Percentiles rank a stretch among this genome's conserved stretches.
Conservation (phyloP, 2,329 filamentous ascomycete genomes). For the Escovopsis sp. region DNA sequence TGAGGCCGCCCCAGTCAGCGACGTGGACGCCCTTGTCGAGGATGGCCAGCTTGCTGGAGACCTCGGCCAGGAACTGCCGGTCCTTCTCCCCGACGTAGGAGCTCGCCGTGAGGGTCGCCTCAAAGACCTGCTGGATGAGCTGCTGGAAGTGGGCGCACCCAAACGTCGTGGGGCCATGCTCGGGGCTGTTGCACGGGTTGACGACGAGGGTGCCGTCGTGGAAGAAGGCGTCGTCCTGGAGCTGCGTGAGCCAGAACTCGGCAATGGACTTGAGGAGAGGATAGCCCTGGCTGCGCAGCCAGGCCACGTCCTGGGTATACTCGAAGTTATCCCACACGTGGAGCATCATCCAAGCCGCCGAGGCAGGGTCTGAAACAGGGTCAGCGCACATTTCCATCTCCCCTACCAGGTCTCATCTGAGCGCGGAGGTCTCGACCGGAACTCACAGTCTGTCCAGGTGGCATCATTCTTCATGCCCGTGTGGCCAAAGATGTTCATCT, state of each 20-base stretch:
- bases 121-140: slow-evolving; percentile 29
- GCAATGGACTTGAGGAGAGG: slow-evolving; percentile 38
- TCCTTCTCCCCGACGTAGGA: slow-evolving; percentile 12
- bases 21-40: slow-evolving; percentile 19
- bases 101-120: slow-evolving; percentile 19
- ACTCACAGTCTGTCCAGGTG: slow-evolving; percentile 18
- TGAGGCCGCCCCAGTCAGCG: slow-evolving; percentile 16
- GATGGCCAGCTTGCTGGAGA: slow-evolving; percentile 12
- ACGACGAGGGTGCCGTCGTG: slow-evolving; percentile 38
- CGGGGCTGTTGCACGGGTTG: slow-evolving; percentile 44
- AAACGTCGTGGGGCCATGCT: slow-evolving; percentile 40
- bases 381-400: not conserved
- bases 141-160: slow-evolving; percentile 40
- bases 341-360: slow-evolving; percentile 45
- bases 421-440: not conserved
- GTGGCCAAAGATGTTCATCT: slow-evolving; percentile 45
- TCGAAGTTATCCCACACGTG: slow-evolving; percentile 43
- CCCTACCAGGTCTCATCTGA: too few relatives aligned
- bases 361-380: slow-evolving; percentile 23
- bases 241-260: slow-evolving; percentile 40
- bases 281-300: slow-evolving; percentile 34
- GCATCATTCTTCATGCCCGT: slow-evolving; percentile 20
- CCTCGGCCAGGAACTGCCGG: slow-evolving; percentile 15
- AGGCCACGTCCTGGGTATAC: slow-evolving; percentile 32
- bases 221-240: slow-evolving; percentile 34